Conservation (phyloP, 306 rosid genomes). For the Acacia confusa region DNA sequence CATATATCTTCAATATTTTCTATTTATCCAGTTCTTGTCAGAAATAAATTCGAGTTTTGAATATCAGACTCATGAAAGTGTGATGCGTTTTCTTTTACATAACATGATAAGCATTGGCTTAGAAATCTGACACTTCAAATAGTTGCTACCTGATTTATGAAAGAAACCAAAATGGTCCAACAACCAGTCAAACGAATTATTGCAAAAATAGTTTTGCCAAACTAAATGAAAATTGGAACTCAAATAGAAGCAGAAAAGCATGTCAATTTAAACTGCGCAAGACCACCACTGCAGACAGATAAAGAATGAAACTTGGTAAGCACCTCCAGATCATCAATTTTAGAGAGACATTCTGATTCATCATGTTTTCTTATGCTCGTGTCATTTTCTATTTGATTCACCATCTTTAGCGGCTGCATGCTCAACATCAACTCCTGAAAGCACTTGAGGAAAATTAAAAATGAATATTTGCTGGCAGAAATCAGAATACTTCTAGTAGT, state of each 20-base stretch:
- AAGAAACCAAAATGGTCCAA: not conserved
- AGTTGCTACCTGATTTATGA: not conserved
- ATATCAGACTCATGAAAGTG: not conserved
- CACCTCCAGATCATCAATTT: constrained; percentile 66
- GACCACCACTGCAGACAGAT: not conserved
- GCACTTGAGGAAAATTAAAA: constrained; percentile 4
- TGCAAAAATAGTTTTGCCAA: not conserved
- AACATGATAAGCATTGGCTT: not conserved
- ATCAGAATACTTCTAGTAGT: not conserved
- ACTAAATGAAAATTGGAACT: not conserved
- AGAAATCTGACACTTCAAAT: not conserved
- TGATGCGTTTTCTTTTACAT: not conserved
- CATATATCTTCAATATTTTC: not conserved
- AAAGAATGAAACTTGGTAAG: not conserved
- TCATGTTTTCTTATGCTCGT: constrained; percentile 20
- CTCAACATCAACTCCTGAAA: constrained; percentile 32
- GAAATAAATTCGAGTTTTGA: not conserved
- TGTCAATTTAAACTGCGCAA: not conserved
- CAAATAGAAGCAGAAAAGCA: constrained; percentile 7
- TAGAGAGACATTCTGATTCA: constrained; percentile 59
- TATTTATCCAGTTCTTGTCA: not conserved
- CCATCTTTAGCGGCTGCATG: constrained; percentile 25
- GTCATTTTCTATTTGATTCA: constrained; percentile 30
- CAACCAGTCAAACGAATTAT: not conserved
- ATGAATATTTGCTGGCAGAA: constrained; percentile 16